These are phyloP conservation scores for Fraxinus velutina DNA, from an alignment of 305 asterid genomes.

Conservation along the genomic window DNA sequence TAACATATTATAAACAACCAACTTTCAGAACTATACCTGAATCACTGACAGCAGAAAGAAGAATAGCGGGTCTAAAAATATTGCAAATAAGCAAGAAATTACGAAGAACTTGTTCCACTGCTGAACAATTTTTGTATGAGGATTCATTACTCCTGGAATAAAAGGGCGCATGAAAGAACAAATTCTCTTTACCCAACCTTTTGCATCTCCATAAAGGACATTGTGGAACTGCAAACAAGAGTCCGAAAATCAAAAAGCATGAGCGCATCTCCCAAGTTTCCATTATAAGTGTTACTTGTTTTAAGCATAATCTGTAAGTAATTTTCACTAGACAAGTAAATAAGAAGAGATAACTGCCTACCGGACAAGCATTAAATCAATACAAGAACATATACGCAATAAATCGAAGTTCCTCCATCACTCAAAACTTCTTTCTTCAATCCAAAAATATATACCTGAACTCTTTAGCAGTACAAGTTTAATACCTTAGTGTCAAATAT, in stretches of 20 bases:
- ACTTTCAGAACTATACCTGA: constrained; percentile 40
- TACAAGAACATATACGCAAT: neutral
- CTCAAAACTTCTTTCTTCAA: neutral
- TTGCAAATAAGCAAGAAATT: constrained; percentile 58
- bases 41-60: constrained; percentile 60
- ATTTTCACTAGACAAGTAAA: neutral
- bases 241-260: constrained; percentile 9
- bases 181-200: constrained; percentile 59
- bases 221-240: constrained; percentile 51
- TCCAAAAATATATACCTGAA: neutral
- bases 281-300: neutral
- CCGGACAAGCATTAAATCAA: neutral
- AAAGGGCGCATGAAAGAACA: constrained; percentile 36
- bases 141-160: constrained; percentile 1
- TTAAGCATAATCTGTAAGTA: neutral
- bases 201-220: constrained; percentile 65
- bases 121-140: neutral
- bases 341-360: neutral
- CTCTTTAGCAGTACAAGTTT: neutral
- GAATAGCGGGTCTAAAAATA: constrained; percentile 78
- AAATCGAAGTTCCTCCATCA: neutral
- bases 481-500: constrained; percentile 44
- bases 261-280: neutral
- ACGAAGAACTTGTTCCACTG: constrained; percentile 51
- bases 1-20: neutral